phyloP scores from a whole-genome alignment of 176 grass and related monocot genomes.

The Tillandsia leiboldiana region DNA sequence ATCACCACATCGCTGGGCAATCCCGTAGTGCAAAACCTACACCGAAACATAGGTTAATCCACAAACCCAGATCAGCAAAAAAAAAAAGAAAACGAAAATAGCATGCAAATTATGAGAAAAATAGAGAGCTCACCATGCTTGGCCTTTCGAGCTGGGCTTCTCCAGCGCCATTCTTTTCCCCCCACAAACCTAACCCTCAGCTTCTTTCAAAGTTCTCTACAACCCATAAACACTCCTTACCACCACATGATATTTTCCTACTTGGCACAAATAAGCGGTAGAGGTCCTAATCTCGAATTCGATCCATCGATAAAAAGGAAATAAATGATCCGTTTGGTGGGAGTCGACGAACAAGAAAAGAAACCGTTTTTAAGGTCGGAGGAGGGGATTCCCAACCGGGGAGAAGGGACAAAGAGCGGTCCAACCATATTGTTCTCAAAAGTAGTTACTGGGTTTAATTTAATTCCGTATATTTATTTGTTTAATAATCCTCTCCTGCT shows the following conservation, averaged over 20 bases:
- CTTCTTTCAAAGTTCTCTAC: constrained; percentile 7
- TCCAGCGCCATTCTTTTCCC: constrained; percentile 26
- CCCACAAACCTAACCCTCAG: not conserved
- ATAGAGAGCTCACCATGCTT: constrained; percentile 55
- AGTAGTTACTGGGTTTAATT: constrained; percentile 7
- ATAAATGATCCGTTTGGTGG: constrained; percentile 10
- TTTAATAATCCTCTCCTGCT: not conserved
- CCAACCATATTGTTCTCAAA: constrained; percentile 15
- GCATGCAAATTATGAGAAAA: not conserved
- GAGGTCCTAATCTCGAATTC: too few species aligned
- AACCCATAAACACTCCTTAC: constrained; percentile 32
- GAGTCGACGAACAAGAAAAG: constrained; percentile 21
- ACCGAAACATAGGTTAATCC: not conserved
- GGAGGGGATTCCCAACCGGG: constrained; percentile 31
- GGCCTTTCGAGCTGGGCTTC: constrained; percentile 53
- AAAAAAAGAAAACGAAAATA: not conserved
- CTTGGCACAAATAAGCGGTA: not conserved
- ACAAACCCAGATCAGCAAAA: not conserved
- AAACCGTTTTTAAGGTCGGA: constrained; percentile 25
- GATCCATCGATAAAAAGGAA: not conserved
- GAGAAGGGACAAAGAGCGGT: constrained; percentile 37
- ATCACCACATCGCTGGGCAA: constrained; percentile 94
- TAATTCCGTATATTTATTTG: not conserved
- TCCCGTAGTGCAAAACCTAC: constrained; percentile 97
- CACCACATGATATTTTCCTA: not conserved